A percentile compares a stretch with the other conserved stretches of the same genome.
phyloP scores from a whole-genome alignment of 164 flowering plant genomes.

The Annona squamosa region DNA sequence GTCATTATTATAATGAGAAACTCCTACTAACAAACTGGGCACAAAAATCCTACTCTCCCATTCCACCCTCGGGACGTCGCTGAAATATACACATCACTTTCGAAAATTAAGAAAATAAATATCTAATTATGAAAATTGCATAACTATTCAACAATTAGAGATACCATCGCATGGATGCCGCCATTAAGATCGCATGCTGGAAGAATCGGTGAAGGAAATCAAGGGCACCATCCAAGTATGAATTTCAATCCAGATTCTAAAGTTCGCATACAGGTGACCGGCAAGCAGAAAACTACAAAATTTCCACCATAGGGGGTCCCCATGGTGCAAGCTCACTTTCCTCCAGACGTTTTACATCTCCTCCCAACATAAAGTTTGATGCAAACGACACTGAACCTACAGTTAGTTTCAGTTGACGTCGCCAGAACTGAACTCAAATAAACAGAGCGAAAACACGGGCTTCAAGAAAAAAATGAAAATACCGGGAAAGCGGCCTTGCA shows the following conservation, averaged over 20 bases:
- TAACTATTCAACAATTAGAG: no score
- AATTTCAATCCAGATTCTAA: not conserved
- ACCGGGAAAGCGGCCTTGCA: slow-evolving; percentile 54
- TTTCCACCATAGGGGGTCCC: not conserved
- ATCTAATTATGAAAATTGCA: not conserved
- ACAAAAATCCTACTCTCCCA: no score
- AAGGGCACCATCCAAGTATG: not conserved
- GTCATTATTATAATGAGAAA: no score
- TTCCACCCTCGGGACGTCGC: no score
- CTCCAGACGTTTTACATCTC: no score
- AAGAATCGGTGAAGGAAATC: not conserved
- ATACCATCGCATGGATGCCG: not conserved
- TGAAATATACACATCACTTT: no score
- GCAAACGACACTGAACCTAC: not conserved
- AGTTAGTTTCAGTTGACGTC: not conserved
- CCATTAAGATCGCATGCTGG: not conserved
- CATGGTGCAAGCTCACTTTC: not conserved
- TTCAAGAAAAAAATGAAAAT: not conserved
- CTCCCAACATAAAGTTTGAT: no score
- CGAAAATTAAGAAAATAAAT: no score
- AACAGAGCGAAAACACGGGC: not conserved
- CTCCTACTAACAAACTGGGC: no score
- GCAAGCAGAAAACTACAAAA: not conserved
- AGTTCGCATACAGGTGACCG: not conserved
- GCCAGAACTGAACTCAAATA: not conserved